Evolutionary conservation across 148 eudicot genomes (phyloP).

Genomic region (Beta vulgaris): DNA sequence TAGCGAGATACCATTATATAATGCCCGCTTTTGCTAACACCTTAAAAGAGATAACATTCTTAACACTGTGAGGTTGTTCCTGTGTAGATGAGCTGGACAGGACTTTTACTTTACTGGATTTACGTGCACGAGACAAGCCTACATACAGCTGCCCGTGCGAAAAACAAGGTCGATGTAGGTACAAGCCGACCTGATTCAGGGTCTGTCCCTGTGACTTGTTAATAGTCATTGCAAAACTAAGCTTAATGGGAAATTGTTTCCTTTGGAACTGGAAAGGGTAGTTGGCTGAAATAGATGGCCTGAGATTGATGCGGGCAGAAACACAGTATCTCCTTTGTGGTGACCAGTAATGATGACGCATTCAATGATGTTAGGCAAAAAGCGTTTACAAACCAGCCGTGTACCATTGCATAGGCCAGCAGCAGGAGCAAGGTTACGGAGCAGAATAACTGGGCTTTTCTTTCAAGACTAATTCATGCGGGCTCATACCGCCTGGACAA

Average conservation of each 20-base stretch:
- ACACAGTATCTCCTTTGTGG: background rate
- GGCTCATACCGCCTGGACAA: conserved; percentile 5
- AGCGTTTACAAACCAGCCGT: background rate
- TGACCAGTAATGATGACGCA: background rate
- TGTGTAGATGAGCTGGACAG: too few species aligned
- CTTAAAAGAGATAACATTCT: too few species aligned
- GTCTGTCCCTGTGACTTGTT: conserved; percentile 22
- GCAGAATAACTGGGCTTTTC: too few species aligned
- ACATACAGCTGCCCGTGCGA: conserved; percentile 14
- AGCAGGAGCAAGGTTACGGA: background rate
- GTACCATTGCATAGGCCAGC: conserved; percentile 4
- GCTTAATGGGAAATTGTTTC: conserved; percentile 4
- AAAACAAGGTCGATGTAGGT: background rate
- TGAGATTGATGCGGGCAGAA: background rate
- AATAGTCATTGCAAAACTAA: conserved; percentile 9
- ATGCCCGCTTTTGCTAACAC: too few species aligned
- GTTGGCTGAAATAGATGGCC: background rate
- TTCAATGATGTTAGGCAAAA: background rate
- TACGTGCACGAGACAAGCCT: background rate
- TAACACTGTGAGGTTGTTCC: too few species aligned
- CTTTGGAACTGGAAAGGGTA: background rate
- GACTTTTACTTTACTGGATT: background rate
- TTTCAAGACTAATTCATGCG: background rate
- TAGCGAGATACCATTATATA: too few species aligned
- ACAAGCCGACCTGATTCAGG: background rate